Conservation (phyloP, 176 grass and related monocot genomes). For the Zoysia pacifica region DNA sequence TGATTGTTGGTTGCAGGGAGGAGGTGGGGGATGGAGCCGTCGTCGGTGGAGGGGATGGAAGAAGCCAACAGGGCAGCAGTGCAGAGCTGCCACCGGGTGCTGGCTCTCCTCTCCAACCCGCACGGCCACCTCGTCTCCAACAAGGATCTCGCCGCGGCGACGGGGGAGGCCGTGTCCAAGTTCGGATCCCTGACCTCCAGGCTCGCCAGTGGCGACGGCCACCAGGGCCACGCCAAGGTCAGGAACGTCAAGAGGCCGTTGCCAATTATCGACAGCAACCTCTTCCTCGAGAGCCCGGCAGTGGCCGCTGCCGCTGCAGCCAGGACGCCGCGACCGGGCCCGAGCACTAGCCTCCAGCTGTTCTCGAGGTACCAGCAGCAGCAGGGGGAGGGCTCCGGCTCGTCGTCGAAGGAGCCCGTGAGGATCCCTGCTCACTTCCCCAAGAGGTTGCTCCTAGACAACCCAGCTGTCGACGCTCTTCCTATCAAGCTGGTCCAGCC, state of each 20-base stretch:
- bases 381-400: slow-evolving; percentile 50
- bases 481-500: slow-evolving; percentile 48
- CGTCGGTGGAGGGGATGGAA: slow-evolving; percentile 71
- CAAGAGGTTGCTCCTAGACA: slow-evolving; percentile 62
- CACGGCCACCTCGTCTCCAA: slow-evolving; percentile 51
- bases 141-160: slow-evolving; percentile 61
- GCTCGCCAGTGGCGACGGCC: slow-evolving; percentile 49
- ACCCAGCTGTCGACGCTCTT: slow-evolving; percentile 12
- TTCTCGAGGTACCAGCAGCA: slow-evolving; percentile 62
- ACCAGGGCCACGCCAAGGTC: slow-evolving; percentile 79
- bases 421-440: slow-evolving; percentile 65
- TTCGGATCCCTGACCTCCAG: slow-evolving; percentile 60
- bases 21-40: background rate
- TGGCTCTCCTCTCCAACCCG: slow-evolving; percentile 66
- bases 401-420: slow-evolving; percentile 46
- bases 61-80: slow-evolving; percentile 69
- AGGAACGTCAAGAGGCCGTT: slow-evolving; percentile 69
- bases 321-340: slow-evolving; percentile 15
- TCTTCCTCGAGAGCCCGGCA: slow-evolving; percentile 66
- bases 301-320: background rate
- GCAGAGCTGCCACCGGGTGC: slow-evolving; percentile 72
- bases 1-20: slow-evolving; percentile 26
- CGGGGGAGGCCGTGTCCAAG: slow-evolving; percentile 64
- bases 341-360: slow-evolving; percentile 65
- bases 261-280: slow-evolving; percentile 58